Evolutionary conservation across 202 grass and related monocot species (phyloP).

Genomic region (Brachypodium distachyon): DNA sequence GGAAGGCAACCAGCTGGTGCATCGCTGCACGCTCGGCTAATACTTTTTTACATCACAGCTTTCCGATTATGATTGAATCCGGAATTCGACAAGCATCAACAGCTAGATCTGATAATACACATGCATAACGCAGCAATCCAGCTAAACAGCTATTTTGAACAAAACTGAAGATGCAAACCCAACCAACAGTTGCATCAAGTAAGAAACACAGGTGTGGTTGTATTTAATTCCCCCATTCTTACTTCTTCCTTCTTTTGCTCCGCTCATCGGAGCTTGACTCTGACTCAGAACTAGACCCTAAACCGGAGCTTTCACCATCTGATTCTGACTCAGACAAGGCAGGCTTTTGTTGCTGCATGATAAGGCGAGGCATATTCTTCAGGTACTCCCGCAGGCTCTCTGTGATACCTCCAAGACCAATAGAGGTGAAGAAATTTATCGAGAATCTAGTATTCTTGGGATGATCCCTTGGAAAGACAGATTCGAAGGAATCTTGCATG

Average conservation of each 20-base stretch:
- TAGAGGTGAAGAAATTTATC: slow-evolving; percentile 94
- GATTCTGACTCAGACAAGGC: slow-evolving; percentile 34
- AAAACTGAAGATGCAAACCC: neutral
- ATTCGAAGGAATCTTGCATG: slow-evolving; percentile 77
- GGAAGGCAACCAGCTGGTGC: too few species aligned
- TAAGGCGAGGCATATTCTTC: slow-evolving; percentile 91
- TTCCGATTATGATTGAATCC: neutral
- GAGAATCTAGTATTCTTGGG: slow-evolving; percentile 88
- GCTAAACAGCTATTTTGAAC: neutral
- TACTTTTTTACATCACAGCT: slow-evolving; percentile 17
- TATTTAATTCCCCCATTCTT: slow-evolving; percentile 27
- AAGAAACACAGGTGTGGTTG: neutral
- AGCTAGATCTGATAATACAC: neutral
- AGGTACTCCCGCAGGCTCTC: slow-evolving; percentile 76
- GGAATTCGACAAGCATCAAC: neutral
- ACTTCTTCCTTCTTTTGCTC: slow-evolving; percentile 63
- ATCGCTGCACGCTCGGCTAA: neutral
- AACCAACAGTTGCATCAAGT: neutral
- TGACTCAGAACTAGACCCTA: slow-evolving; percentile 35
- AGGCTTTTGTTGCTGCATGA: slow-evolving; percentile 83
- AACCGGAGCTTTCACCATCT: slow-evolving; percentile 29
- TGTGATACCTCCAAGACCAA: slow-evolving; percentile 80
- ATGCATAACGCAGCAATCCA: neutral
- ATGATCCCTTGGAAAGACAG: slow-evolving; percentile 87
- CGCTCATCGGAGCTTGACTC: slow-evolving; percentile 45